Conservation (phyloP, 2,329 filamentous ascomycete species). For the Sphaerulina musiva region DNA sequence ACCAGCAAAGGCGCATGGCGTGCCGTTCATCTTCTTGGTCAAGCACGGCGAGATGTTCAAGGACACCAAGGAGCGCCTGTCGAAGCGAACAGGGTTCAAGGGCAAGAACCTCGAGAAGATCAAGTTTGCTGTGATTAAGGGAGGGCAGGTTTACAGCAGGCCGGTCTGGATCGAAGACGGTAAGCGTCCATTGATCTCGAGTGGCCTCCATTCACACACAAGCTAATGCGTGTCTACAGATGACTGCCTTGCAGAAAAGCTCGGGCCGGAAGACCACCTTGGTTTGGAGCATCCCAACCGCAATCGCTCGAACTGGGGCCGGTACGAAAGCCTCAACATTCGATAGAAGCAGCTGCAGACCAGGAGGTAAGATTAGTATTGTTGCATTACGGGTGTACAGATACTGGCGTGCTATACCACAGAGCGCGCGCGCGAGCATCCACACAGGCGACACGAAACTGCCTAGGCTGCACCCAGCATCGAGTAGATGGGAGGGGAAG, state of each 20-base stretch:
- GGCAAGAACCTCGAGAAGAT: slow-evolving; percentile 99
- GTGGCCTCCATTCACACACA: background rate
- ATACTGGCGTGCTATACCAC: slow-evolving; percentile 1
- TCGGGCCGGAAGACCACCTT: slow-evolving; percentile 39
- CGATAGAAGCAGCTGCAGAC: slow-evolving; percentile 34
- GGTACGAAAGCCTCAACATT: slow-evolving; percentile 60
- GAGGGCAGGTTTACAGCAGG: slow-evolving; percentile 61
- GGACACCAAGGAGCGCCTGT: slow-evolving; percentile 89
- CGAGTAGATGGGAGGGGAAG: background rate
- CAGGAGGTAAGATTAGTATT: background rate
- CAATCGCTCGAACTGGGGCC: slow-evolving; percentile 52
- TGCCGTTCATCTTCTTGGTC: slow-evolving; percentile 85
- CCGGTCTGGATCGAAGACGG: slow-evolving; percentile 82
- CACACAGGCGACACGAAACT: background rate
- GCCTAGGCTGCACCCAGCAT: background rate
- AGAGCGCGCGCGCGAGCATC: background rate
- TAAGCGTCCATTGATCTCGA: slow-evolving; percentile 42
- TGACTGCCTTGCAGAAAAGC: slow-evolving; percentile 42
- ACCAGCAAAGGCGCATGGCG: slow-evolving; percentile 71
- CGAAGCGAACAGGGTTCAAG: slow-evolving; percentile 87
- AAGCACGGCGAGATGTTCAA: slow-evolving; percentile 80
- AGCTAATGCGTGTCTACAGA: slow-evolving; percentile 32
- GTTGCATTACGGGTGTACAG: slow-evolving; percentile 4
- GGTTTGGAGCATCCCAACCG: slow-evolving; percentile 59
- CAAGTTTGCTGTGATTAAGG: slow-evolving; percentile 77